Percentiles rank a stretch among this genome's conserved stretches.
Conservation (phyloP, 225 moss, liverwort and hornwort genomes). For the Sphagnum tenellum region DNA sequence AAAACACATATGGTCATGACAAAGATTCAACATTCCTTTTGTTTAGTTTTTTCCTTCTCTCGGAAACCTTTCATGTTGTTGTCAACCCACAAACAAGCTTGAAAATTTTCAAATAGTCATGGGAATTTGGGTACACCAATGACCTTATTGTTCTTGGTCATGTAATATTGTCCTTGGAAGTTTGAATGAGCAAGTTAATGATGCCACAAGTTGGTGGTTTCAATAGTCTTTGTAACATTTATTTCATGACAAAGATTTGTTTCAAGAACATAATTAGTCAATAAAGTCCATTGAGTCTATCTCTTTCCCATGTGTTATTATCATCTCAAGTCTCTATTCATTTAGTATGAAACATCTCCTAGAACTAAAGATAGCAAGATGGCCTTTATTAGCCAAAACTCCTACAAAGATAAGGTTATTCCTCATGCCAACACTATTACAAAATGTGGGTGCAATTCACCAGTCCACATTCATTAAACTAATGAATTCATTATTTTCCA, state of each 20-base stretch:
- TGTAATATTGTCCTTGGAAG: background rate
- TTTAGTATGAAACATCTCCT: constrained; percentile 1
- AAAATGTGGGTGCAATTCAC: too few relatives aligned
- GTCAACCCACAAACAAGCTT: too few relatives aligned
- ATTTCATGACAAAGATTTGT: background rate
- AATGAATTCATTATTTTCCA: too few relatives aligned
- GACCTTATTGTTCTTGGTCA: background rate
- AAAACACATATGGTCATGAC: too few relatives aligned
- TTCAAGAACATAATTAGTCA: background rate
- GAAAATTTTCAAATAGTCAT: too few relatives aligned
- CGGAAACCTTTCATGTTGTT: too few relatives aligned
- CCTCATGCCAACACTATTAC: too few relatives aligned
- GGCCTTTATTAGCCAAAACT: background rate
- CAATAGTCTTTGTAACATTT: background rate
- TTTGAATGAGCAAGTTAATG: background rate
- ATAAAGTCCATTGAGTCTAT: background rate
- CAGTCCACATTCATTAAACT: too few relatives aligned
- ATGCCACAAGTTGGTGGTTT: background rate
- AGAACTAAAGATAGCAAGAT: background rate
- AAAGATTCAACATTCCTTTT: background rate
- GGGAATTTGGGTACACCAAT: background rate
- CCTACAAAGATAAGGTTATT: background rate
- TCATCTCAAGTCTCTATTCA: background rate
- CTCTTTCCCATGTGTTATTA: background rate
- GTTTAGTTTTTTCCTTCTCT: too few relatives aligned